phyloP scores from a whole-genome alignment of 306 rosid genomes.

The Datisca glomerata region DNA sequence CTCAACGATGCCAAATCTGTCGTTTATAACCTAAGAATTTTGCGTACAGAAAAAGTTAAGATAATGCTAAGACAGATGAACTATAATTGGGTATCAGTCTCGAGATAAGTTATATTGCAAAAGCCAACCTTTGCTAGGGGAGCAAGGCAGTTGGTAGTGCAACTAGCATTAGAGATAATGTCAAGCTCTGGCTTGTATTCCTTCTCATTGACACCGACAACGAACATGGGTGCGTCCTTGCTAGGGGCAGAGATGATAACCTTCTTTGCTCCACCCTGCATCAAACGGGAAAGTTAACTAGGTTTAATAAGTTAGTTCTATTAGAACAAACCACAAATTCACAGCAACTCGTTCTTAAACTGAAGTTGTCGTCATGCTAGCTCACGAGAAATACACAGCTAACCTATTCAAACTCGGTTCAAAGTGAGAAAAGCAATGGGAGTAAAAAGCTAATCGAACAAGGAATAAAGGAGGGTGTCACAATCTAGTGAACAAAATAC shows the following conservation, averaged over 20 bases:
- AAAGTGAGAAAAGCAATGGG: too few species aligned
- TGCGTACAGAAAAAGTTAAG: neutral
- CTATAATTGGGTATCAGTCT: neutral
- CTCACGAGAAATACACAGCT: too few species aligned
- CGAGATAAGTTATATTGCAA: neutral
- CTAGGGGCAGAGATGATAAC: constrained; percentile 97
- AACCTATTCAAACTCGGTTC: too few species aligned
- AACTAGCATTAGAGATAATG: constrained; percentile 93
- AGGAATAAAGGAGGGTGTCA: too few species aligned
- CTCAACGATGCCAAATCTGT: constrained; percentile 86
- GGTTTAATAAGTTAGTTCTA: too few species aligned
- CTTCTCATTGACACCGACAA: constrained; percentile 98
- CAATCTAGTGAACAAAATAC: too few species aligned
- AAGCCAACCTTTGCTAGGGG: constrained; percentile 21
- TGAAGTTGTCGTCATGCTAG: too few species aligned
- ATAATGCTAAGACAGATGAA: too few species aligned
- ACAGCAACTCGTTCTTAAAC: too few species aligned
- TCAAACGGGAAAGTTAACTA: too few species aligned
- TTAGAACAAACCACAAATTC: too few species aligned
- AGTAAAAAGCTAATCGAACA: too few species aligned
- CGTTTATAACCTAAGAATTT: constrained; percentile 56
- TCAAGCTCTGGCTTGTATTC: constrained; percentile 64
- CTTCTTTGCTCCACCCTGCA: constrained; percentile 73
- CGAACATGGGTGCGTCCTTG: constrained; percentile 98
- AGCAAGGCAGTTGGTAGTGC: constrained; percentile 99